Evolutionary conservation across 2,329 filamentous ascomycete species (phyloP).

Genomic region (Periconia digitata): DNA sequence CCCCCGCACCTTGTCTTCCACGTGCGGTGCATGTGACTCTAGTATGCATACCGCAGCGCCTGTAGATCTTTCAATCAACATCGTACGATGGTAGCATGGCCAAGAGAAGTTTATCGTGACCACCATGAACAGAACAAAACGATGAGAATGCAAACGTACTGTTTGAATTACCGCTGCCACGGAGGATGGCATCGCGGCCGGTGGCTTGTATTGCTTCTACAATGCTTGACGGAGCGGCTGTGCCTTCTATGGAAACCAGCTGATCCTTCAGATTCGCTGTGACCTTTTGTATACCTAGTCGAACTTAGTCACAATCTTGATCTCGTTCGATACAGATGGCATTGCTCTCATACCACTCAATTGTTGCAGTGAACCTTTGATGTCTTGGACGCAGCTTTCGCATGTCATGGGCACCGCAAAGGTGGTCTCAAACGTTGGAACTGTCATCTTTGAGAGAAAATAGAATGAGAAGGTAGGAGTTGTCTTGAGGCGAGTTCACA

Average conservation of each 20-base stretch:
- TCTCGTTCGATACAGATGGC: not conserved
- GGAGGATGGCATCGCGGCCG: slow-evolving; percentile 89
- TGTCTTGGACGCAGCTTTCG: slow-evolving; percentile 82
- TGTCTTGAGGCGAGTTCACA: not conserved
- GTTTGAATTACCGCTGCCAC: slow-evolving; percentile 82
- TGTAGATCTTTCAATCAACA: slow-evolving; percentile 28
- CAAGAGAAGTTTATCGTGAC: slow-evolving; percentile 15
- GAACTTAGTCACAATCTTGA: slow-evolving; percentile 9
- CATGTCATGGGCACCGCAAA: slow-evolving; percentile 95
- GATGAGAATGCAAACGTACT: slow-evolving; percentile 57
- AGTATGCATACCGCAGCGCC: slow-evolving; percentile 92
- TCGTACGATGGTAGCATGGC: slow-evolving; percentile 7
- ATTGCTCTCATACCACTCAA: slow-evolving; percentile 59
- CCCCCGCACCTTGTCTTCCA: slow-evolving; percentile 73
- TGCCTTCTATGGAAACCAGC: slow-evolving; percentile 82
- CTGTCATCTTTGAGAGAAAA: slow-evolving; percentile 24
- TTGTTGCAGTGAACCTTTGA: slow-evolving; percentile 76
- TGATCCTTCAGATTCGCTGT: slow-evolving; percentile 81
- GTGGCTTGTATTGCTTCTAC: slow-evolving; percentile 86
- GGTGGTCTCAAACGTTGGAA: slow-evolving; percentile 66
- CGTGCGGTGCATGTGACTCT: slow-evolving; percentile 71
- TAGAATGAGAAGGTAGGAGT: not conserved
- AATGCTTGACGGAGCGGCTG: slow-evolving; percentile 86
- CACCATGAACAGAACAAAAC: slow-evolving; percentile 1
- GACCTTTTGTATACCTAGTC: slow-evolving; percentile 76